Evolutionary conservation across 257 asterid species (phyloP), one percentile per base, ranked within the genome.

Genomic region (Echium plantagineum): DNA sequence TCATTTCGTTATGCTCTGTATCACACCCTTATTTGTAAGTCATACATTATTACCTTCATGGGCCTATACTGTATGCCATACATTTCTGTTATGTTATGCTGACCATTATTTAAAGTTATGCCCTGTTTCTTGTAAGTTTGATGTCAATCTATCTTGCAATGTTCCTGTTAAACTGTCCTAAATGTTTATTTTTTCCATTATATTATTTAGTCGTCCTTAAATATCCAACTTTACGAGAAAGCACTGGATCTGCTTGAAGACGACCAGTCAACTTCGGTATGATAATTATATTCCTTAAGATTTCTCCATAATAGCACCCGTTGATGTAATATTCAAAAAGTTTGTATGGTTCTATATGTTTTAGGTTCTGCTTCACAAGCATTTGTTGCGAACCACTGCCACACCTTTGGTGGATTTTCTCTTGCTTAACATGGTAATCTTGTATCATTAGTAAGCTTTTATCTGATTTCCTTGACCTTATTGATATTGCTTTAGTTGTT

Each of bases 231-330:
- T 63, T 88, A 85, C 82, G 97, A 84, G 63, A 91, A 88, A 79
- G 98, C 94, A 16, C 71, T 88, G 42, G 98, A 91, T 66, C 72
- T 91, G 82, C 89, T 91, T 71, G 98, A 91, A 74, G 97, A 84
- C 67, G 98, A 88, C 69, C 94, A 60, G 61, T 54, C 95, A 76
- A 82, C 84, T 65, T 80, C 90, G 18, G 98, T 91, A 76, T 73
- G 95, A 70, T 74, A 28, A 17, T 69, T 64, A 24, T 59, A 17
- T 52, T 52, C 30, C 72, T 57, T 59, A 58, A 10, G 58, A 58
- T 76, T 69, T 47, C 38, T 66, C 49, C 61, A 21, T 58, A 65
- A 62, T 59, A 24, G 58, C 59, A 46, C 20, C 20, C 21, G 28
- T 15, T 31, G 65, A 31, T 63, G 57, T 60, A n/a, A 53, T 61